A percentile compares a stretch with the other conserved stretches of the same genome.
Conservation (phyloP, 179 eudicot genomes). For the Camellia oleifera region DNA sequence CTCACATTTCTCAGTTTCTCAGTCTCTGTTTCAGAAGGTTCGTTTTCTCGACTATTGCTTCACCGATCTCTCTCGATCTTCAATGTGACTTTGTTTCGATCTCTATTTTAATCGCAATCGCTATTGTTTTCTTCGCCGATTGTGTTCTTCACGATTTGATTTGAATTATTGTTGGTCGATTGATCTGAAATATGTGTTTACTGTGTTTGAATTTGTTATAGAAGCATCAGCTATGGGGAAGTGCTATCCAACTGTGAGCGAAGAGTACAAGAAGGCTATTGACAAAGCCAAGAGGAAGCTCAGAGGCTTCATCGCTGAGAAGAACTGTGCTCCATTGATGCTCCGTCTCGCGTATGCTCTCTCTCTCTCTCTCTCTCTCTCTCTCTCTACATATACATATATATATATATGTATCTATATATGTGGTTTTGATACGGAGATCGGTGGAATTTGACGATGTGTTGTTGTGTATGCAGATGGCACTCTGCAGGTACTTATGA, state of each 20-base stretch:
- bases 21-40: not conserved
- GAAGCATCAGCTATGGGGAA: slow-evolving; percentile 38
- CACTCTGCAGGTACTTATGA: slow-evolving; percentile 99
- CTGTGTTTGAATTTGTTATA: not conserved
- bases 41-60: not conserved
- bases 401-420: not conserved
- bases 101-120: not conserved
- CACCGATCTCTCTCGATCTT: not conserved
- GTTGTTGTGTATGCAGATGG: slow-evolving; percentile 51
- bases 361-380: not conserved
- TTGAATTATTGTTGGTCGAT: not conserved
- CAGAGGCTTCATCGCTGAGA: slow-evolving; percentile 68
- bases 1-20: not conserved
- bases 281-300: slow-evolving; percentile 66
- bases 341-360: slow-evolving; percentile 64
- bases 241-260: slow-evolving; percentile 64
- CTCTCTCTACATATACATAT: not conserved
- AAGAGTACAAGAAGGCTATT: slow-evolving; percentile 63
- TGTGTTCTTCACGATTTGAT: not conserved
- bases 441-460: not conserved
- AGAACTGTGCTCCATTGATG: slow-evolving; percentile 75
- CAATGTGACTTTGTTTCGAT: not conserved
- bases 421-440: not conserved
- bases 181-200: not conserved
- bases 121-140: not conserved